Conservation (phyloP, 306 rosid genomes). For the Chamaecrista fasciculata region DNA sequence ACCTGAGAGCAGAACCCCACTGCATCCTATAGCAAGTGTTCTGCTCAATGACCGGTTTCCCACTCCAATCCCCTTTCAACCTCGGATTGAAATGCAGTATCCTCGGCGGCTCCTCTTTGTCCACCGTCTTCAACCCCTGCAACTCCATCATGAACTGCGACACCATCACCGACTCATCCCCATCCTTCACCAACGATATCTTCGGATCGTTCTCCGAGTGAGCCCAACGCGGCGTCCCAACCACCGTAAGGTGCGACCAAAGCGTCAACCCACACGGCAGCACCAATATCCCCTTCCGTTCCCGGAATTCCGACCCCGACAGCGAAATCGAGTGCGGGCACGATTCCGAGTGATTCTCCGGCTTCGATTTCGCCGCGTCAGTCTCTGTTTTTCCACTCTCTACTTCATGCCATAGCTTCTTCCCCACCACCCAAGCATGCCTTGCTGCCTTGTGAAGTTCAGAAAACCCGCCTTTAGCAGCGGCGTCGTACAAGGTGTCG, state of each 20-base stretch:
- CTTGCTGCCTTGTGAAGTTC: slow-evolving; percentile 64
- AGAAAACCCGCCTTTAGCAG: slow-evolving; percentile 37
- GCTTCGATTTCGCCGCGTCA: slow-evolving; percentile 3
- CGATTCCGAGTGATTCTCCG: slow-evolving; percentile 56
- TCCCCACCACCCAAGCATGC: slow-evolving; percentile 73
- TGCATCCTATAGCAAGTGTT: slow-evolving; percentile 96
- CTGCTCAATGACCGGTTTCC: slow-evolving; percentile 80
- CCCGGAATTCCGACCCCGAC: slow-evolving; percentile 54
- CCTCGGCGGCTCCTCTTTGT: slow-evolving; percentile 91
- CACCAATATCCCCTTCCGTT: slow-evolving; percentile 51
- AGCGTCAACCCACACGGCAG: slow-evolving; percentile 84
- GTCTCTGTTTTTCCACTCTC: slow-evolving; percentile 45
- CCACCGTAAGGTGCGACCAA: slow-evolving; percentile 88
- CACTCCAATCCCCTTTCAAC: slow-evolving; percentile 94
- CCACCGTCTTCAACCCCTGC: slow-evolving; percentile 88
- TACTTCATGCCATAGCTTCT: slow-evolving; percentile 66
- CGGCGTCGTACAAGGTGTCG: slow-evolving; percentile 33
- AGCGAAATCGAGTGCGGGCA: slow-evolving; percentile 65
- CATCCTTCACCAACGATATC: slow-evolving; percentile 69
- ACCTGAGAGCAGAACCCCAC: slow-evolving; percentile 83
- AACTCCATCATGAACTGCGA: slow-evolving; percentile 95
- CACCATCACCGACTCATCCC: slow-evolving; percentile 69
- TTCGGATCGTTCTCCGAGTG: slow-evolving; percentile 71
- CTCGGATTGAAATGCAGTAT: slow-evolving; percentile 95
- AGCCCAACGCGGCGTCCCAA: slow-evolving; percentile 89